Evolutionary conservation across 1,139 yeast genomes (phyloP).

Genomic region (Tardiomyces digboiensis): DNA sequence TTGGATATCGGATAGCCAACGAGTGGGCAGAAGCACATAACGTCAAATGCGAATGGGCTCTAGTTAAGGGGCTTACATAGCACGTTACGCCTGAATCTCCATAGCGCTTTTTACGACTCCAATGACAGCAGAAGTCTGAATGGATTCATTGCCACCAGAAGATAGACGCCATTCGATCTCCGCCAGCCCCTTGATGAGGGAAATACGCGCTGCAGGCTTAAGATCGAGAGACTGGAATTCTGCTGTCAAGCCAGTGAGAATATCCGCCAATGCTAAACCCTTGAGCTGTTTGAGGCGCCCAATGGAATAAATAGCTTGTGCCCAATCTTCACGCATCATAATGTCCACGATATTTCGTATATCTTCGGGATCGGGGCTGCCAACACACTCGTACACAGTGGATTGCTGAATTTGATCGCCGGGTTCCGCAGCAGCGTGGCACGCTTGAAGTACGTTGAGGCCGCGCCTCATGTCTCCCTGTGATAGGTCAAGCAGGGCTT

Average conservation of each 20-base stretch:
- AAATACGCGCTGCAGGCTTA: constrained; percentile 49
- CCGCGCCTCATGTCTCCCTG: constrained; percentile 97
- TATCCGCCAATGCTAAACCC: constrained; percentile 86
- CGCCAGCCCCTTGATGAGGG: constrained; percentile 57
- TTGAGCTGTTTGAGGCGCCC: constrained; percentile 52
- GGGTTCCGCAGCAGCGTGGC: constrained; percentile 64
- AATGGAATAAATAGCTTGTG: constrained; percentile 61
- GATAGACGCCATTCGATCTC: constrained; percentile 89
- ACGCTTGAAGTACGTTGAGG: constrained; percentile 87
- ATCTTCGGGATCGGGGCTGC: constrained; percentile 90
- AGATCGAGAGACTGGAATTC: constrained; percentile 60
- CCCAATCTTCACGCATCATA: constrained; percentile 82
- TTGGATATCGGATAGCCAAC: constrained; percentile 23
- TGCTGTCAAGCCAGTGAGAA: constrained; percentile 66
- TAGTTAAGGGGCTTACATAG: background rate
- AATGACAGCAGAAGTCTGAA: constrained; percentile 84
- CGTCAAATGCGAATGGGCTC: constrained; percentile 18
- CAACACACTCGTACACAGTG: constrained; percentile 89
- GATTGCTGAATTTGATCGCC: constrained; percentile 49
- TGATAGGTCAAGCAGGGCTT: constrained; percentile 58
- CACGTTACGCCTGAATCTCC: constrained; percentile 20
- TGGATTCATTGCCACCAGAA: constrained; percentile 84
- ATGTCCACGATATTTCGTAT: constrained; percentile 66
- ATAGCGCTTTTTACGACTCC: constrained; percentile 69
- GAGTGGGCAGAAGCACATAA: constrained; percentile 27